phyloP scores from a whole-genome alignment of 495 filamentous ascomycete species.

The Penicillium alfredii region DNA sequence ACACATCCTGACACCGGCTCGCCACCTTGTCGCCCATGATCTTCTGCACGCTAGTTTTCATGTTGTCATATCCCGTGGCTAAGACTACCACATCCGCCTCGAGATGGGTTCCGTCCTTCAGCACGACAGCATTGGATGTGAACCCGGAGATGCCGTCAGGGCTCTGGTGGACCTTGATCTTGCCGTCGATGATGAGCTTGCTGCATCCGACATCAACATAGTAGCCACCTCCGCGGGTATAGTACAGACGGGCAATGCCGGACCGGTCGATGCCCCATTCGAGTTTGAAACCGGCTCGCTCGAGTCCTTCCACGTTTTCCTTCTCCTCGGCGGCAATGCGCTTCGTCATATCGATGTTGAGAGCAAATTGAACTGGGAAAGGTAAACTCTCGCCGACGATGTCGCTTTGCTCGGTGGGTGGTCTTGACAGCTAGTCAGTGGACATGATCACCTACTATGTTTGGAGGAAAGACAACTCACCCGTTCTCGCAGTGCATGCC shows the following conservation, averaged over 20 bases:
- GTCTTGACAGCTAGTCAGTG: no score
- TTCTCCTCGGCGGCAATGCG: slow-evolving; percentile 28
- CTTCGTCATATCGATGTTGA: not conserved
- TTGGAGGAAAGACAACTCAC: no score
- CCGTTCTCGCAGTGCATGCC: slow-evolving; percentile 50
- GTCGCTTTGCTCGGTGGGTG: not conserved
- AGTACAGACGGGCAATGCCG: slow-evolving; percentile 59
- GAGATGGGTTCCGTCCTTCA: slow-evolving; percentile 54
- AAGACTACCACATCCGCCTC: slow-evolving; percentile 67
- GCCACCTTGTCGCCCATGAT: slow-evolving; percentile 63
- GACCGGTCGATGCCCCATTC: slow-evolving; percentile 52
- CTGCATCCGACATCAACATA: slow-evolving; percentile 62
- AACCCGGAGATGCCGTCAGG: slow-evolving; percentile 46
- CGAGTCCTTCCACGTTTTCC: slow-evolving; percentile 46
- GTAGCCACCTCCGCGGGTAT: slow-evolving; percentile 60
- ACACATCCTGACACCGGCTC: slow-evolving; percentile 58
- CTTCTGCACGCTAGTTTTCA: slow-evolving; percentile 28
- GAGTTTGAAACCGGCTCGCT: slow-evolving; percentile 54
- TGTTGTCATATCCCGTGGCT: slow-evolving; percentile 65
- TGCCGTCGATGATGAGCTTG: slow-evolving; percentile 59
- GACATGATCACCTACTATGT: no score
- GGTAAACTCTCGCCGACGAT: not conserved
- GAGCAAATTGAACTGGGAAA: not conserved
- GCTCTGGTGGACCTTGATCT: slow-evolving; percentile 61
- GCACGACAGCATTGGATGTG: slow-evolving; percentile 43